Conservation (phyloP, 2,329 filamentous ascomycete genomes). For the Scedosporium aurantiacum region DNA sequence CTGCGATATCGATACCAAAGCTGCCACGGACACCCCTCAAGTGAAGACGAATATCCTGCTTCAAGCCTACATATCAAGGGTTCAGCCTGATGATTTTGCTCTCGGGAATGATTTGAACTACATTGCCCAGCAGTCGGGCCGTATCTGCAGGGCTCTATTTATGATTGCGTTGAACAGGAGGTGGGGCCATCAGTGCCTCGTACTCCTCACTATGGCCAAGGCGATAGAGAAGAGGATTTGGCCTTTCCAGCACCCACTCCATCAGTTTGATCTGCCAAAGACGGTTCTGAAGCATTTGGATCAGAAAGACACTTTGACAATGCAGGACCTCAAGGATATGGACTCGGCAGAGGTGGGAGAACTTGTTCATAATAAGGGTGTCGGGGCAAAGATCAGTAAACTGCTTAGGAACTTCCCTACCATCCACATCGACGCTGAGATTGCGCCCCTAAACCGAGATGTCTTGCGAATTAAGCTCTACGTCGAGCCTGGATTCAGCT, state of each 20-base stretch:
- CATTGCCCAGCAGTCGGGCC: constrained; percentile 86
- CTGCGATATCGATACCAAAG: constrained; percentile 58
- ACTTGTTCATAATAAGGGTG: constrained; percentile 80
- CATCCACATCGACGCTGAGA: constrained; percentile 80
- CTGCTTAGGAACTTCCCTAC: constrained; percentile 88
- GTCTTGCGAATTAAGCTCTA: constrained; percentile 83
- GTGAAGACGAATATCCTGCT: constrained; percentile 93
- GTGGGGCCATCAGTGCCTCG: constrained; percentile 92
- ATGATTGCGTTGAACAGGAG: constrained; percentile 93
- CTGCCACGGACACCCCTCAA: constrained; percentile 59
- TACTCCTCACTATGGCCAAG: constrained; percentile 84
- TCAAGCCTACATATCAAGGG: constrained; percentile 85
- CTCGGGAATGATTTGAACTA: constrained; percentile 87
- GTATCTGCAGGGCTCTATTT: constrained; percentile 89
- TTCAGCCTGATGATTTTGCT: constrained; percentile 84
- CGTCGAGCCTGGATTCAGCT: constrained; percentile 80
- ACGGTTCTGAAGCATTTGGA: constrained; percentile 78
- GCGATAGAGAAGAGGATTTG: constrained; percentile 94
- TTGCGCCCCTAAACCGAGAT: constrained; percentile 88
- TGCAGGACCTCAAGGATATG: constrained; percentile 87
- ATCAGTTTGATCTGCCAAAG: constrained; percentile 85
- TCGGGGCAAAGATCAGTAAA: constrained; percentile 71
- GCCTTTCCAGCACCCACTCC: constrained; percentile 88
- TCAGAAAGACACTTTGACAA: constrained; percentile 61
- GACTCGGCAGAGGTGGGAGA: constrained; percentile 80